These are phyloP conservation scores for Mallotus repandus DNA, from an alignment of 441 rosid genomes.

Conservation along the genomic window DNA sequence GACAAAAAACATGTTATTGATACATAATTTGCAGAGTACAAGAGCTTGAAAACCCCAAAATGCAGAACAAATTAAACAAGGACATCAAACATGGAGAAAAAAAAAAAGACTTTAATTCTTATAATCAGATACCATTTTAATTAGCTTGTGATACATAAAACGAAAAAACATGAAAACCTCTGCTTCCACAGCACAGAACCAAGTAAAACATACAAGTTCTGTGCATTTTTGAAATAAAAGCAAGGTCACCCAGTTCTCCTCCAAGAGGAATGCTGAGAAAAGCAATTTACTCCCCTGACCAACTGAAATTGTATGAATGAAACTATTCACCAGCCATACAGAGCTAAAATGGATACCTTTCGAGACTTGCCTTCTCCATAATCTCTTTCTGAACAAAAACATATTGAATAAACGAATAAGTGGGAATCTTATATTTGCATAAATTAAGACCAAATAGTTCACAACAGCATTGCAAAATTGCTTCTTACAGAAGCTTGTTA, in stretches of 20 bases:
- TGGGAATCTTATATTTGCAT: background rate
- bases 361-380: constrained; percentile 53
- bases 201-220: background rate
- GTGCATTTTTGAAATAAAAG: background rate
- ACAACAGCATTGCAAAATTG: background rate
- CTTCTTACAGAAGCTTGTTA: background rate
- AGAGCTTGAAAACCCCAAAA: too few relatives aligned
- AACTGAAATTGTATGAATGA: background rate
- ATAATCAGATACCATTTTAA: too few relatives aligned
- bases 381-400: constrained; percentile 48
- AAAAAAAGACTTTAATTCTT: too few relatives aligned
- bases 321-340: background rate
- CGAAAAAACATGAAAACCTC: too few relatives aligned
- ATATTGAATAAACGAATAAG: background rate
- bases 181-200: too few relatives aligned
- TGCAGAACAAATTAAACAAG: too few relatives aligned
- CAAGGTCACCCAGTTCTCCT: background rate
- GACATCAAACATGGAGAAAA: too few relatives aligned
- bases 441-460: background rate
- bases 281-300: background rate
- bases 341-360: constrained; percentile 33
- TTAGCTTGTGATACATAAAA: too few relatives aligned
- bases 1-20: too few relatives aligned
- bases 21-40: too few relatives aligned
- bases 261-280: background rate